A percentile compares a stretch with the other conserved stretches of the same genome.
These are phyloP conservation scores for Colletotrichum sp. DNA, from an alignment of 2,329 filamentous ascomycete genomes.

Conservation along the genomic window DNA sequence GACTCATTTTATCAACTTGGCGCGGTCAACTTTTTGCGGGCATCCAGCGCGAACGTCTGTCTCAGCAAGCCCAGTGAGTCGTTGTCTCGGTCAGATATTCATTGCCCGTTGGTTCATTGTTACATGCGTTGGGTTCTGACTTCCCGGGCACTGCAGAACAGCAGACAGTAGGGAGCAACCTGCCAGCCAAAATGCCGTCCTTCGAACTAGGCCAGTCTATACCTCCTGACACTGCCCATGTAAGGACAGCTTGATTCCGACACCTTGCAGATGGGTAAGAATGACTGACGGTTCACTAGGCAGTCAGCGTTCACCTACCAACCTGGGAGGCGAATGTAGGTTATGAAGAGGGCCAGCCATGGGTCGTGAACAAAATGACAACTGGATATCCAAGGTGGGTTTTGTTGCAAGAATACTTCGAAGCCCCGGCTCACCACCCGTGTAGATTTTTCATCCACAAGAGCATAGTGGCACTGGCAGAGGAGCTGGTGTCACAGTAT, in stretches of 20 bases:
- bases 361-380: slow-evolving; percentile 84
- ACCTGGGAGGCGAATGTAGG: slow-evolving; percentile 91
- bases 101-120: neutral
- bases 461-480: slow-evolving; percentile 75
- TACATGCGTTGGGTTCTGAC: neutral
- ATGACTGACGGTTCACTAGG: slow-evolving; percentile 54
- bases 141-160: neutral
- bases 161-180: neutral
- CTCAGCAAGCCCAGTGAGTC: neutral
- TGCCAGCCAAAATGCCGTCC: slow-evolving; percentile 42
- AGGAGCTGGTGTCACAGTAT: slow-evolving; percentile 68
- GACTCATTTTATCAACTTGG: neutral
- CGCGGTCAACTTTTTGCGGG: neutral
- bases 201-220: slow-evolving; percentile 72
- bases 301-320: slow-evolving; percentile 93
- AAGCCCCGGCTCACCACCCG: neutral
- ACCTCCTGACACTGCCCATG: slow-evolving; percentile 79
- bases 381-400: slow-evolving; percentile 86
- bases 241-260: slow-evolving; percentile 46
- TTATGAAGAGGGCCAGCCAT: slow-evolving; percentile 90
- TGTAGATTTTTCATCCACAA: slow-evolving; percentile 91
- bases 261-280: neutral
- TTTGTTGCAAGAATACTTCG: neutral
- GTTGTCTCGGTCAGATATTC: neutral
- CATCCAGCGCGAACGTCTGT: neutral